Conservation (phyloP, 768 basidiomycete species). For the Psilocybe tampanensis region DNA sequence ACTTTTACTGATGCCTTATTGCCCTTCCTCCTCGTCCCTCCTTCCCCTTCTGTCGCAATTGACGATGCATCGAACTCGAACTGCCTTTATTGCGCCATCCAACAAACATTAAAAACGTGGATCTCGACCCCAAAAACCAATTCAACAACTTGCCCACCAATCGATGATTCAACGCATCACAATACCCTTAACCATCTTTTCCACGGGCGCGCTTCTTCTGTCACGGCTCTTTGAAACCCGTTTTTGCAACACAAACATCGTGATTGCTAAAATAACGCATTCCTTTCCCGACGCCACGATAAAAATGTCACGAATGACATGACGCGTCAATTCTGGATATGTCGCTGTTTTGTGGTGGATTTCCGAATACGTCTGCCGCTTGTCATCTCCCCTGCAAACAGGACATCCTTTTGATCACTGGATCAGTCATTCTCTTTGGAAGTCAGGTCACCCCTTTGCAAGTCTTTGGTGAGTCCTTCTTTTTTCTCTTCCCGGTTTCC, state of each 20-base stretch:
- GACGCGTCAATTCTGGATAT: slow-evolving; percentile 13
- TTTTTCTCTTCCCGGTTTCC: slow-evolving; percentile 1
- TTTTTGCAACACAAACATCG: slow-evolving; percentile 7
- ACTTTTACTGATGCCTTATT: slow-evolving; percentile 6
- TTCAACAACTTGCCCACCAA: not conserved
- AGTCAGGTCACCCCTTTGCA: slow-evolving; percentile 82
- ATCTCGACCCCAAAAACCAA: not conserved
- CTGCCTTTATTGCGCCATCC: not conserved
- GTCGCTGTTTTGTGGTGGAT: not conserved
- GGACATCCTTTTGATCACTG: slow-evolving; percentile 94
- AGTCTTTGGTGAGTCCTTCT: slow-evolving; percentile 60
- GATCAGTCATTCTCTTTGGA: slow-evolving; percentile 87
- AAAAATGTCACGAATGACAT: slow-evolving; percentile 9
- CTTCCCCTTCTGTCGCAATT: not conserved
- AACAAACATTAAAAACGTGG: not conserved
- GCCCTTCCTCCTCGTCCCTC: not conserved
- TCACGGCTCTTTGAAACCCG: not conserved
- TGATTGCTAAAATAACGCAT: slow-evolving; percentile 3
- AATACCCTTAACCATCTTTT: not conserved
- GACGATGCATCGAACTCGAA: not conserved
- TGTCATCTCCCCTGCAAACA: slow-evolving; percentile 26
- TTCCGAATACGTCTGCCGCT: slow-evolving; percentile 1
- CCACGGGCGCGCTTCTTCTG: slow-evolving; percentile 3
- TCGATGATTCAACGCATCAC: not conserved
- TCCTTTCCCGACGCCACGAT: slow-evolving; percentile 11